Evolutionary conservation across 495 filamentous ascomycete genomes (phyloP), one percentile per base, ranked within the genome.

Genomic region (Penicillium psychrofluorescens): DNA sequence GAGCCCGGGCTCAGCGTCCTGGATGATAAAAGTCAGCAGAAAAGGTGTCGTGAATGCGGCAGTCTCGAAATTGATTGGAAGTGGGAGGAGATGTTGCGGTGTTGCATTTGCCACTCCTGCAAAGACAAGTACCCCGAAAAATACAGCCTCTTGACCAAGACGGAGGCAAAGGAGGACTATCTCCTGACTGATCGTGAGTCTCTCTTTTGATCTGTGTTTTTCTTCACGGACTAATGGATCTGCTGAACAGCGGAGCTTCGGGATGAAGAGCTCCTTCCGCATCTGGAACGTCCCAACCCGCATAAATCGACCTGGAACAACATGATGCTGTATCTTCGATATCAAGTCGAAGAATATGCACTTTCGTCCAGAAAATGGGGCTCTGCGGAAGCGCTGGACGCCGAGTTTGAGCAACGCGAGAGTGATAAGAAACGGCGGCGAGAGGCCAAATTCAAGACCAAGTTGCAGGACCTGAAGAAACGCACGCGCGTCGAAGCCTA

Each of bases 251-350:
- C 88, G 35, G 90, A 96, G 56, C 72, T 97, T 2, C 80, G 80
- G 46, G 92, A 98, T 54, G 75, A 78, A 43, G 87, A 90, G 36
- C 68, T 98, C 8, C 72, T 98, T 4, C 92, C 92, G 1, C 89
- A 89, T 60, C 66, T 98, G 0, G 85, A 86, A 47, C 81, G 80
- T 22, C 92, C 94, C 6, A 98, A 98, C 56, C 92, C 92, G 13
- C 91, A 96, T 61, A 95, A 95, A 58, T 79, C 83, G 0, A 89
- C 90, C 30, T 98, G 88, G 88, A 90, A 95, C 55, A 88, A 92
- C 68, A 97, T 98, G 92, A 92, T 92, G 86, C 79, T 98, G 1
- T 98, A 86, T 58, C 71, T 98, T 8, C 83, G 94, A 1, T 96
- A 81, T 46, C 94, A 98, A 56, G 84, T 98, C 2, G 92, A 98